A percentile compares a stretch with the other conserved stretches of the same genome.
phyloP scores from a whole-genome alignment of 2,329 filamentous ascomycete genomes.

The Myriosclerotinia scirpicola region DNA sequence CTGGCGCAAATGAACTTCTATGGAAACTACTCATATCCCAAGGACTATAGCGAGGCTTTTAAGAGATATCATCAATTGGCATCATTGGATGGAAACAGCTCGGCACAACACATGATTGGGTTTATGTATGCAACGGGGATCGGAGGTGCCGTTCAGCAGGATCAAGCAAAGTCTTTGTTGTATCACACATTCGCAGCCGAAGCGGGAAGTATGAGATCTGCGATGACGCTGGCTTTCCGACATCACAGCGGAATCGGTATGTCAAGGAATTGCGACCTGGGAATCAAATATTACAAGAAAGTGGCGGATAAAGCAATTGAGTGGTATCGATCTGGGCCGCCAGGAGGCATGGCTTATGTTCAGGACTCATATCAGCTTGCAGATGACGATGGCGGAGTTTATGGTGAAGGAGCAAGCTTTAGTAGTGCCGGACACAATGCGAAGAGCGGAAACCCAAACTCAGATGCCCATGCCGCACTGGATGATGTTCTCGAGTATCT shows the following conservation, averaged over 20 bases:
- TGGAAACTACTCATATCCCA: conserved; percentile 86
- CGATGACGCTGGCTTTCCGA: conserved; percentile 91
- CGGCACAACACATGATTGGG: conserved; percentile 92
- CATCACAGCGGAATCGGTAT: conserved; percentile 84
- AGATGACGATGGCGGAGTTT: conserved; percentile 88
- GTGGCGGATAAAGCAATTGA: conserved; percentile 90
- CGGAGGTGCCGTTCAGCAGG: conserved; percentile 73
- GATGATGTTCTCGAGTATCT: conserved; percentile 93
- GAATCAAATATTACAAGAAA: conserved; percentile 84
- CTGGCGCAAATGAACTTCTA: conserved; percentile 96
- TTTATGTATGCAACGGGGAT: conserved; percentile 95
- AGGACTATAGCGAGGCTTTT: conserved; percentile 78
- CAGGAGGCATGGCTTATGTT: conserved; percentile 77
- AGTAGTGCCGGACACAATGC: conserved; percentile 84
- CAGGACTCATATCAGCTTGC: conserved; percentile 81
- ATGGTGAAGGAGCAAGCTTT: conserved; percentile 91
- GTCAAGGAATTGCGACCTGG: conserved; percentile 79
- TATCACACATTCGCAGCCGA: conserved; percentile 94
- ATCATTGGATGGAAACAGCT: conserved; percentile 75
- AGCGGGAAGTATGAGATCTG: conserved; percentile 76
- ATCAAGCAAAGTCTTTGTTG: conserved; percentile 88
- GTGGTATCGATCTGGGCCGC: conserved; percentile 86
- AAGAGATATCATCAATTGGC: conserved; percentile 78
- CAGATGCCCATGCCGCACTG: conserved; percentile 80
- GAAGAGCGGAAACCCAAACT: conserved; percentile 67